phyloP scores from a whole-genome alignment of 2,329 filamentous ascomycete genomes.

The Trichoderma brevicompactum region DNA sequence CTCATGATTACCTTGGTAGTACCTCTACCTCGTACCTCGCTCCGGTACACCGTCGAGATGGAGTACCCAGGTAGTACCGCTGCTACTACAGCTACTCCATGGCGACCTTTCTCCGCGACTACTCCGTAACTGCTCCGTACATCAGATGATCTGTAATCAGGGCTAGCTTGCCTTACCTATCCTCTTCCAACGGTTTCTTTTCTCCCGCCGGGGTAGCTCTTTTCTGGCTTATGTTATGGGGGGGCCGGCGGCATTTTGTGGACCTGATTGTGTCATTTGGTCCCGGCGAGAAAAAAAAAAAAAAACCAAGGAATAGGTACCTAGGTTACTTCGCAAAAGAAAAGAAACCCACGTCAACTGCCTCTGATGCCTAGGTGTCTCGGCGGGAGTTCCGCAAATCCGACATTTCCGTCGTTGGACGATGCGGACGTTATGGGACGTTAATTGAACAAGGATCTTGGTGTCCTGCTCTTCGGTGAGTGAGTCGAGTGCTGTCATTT shows the following conservation, averaged over 20 bases:
- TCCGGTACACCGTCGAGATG: constrained; percentile 12
- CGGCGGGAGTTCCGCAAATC: not conserved
- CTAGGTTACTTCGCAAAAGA: not conserved
- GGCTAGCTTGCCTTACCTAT: constrained; percentile 11
- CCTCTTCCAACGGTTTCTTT: constrained; percentile 21
- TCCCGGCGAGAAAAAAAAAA: not conserved
- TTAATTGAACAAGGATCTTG: constrained; percentile 12
- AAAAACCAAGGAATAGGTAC: not conserved
- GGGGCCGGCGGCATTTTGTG: constrained; percentile 12
- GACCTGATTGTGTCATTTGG: constrained; percentile 20
- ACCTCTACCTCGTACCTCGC: not conserved
- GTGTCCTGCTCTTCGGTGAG: constrained; percentile 9
- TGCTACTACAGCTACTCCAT: not conserved
- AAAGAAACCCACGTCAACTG: not conserved
- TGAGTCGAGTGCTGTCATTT: constrained; percentile 19
- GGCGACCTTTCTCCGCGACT: not conserved
- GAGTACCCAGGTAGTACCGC: not conserved
- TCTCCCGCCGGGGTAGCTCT: constrained; percentile 15
- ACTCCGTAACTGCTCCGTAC: constrained; percentile 5
- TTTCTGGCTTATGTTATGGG: constrained; percentile 5
- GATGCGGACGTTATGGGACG: constrained; percentile 4
- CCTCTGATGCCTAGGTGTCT: constrained; percentile 2
- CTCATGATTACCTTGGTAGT: constrained; percentile 12
- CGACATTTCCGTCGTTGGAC: constrained; percentile 13
- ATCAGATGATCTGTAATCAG: constrained; percentile 28